phyloP scores from a whole-genome alignment of 2,329 filamentous ascomycete genomes.

The Drechslerella coelobrocha region DNA sequence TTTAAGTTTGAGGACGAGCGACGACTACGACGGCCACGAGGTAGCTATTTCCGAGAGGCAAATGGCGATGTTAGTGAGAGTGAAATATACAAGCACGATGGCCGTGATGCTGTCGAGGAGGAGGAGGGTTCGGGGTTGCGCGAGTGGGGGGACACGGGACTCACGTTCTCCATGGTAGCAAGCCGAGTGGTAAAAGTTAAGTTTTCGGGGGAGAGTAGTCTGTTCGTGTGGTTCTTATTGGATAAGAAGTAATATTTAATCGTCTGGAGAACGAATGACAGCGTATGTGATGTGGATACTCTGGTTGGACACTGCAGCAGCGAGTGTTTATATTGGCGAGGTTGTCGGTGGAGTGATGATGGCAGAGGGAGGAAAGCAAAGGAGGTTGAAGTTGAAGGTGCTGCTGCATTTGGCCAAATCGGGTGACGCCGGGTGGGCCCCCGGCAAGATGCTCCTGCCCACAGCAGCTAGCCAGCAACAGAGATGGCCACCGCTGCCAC shows the following conservation, averaged over 20 bases:
- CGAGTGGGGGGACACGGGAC: constrained; percentile 23
- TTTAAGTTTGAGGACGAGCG: constrained; percentile 67
- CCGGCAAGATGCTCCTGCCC: constrained; percentile 35
- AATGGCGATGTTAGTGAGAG: background rate
- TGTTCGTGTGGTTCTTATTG: background rate
- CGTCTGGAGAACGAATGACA: too few species aligned
- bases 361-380: background rate
- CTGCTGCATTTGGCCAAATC: constrained; percentile 1
- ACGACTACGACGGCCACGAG: constrained; percentile 44
- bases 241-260: background rate
- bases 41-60: constrained; percentile 11
- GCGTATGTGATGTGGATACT: too few species aligned
- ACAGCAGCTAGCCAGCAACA: constrained; percentile 18
- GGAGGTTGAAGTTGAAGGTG: background rate
- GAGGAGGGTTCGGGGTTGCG: too few species aligned
- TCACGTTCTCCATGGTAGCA: constrained; percentile 47
- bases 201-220: background rate
- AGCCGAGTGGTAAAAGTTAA: background rate
- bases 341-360: constrained; percentile 28
- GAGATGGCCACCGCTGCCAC: constrained; percentile 21
- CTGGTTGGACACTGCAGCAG: too few species aligned
- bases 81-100: too few species aligned
- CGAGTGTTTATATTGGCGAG: background rate
- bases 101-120: too few species aligned
- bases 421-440: constrained; percentile 40